Conservation (phyloP, 768 basidiomycete genomes). For the Chlorophyllum brunneum region DNA sequence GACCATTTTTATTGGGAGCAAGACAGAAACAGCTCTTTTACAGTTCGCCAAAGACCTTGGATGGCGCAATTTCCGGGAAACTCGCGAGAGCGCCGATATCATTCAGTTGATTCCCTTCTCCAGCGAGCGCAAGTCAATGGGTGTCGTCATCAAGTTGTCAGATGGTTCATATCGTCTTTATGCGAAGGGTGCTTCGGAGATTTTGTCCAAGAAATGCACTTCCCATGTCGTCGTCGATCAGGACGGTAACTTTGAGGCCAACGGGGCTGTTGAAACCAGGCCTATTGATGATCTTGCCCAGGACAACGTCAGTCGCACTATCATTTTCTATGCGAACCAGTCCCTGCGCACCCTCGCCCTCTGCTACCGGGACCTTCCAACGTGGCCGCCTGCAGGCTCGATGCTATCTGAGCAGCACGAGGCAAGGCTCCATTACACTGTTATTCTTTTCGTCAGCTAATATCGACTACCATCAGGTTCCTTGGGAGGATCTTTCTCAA, state of each 20-base stretch:
- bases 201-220: constrained; percentile 74
- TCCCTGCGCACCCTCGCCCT: constrained; percentile 91
- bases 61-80: constrained; percentile 70
- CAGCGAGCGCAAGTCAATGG: constrained; percentile 93
- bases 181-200: constrained; percentile 93
- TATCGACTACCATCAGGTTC: constrained; percentile 38
- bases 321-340: constrained; percentile 98
- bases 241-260: constrained; percentile 21
- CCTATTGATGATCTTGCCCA: constrained; percentile 62
- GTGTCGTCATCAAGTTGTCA: constrained; percentile 68
- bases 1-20: constrained; percentile 77
- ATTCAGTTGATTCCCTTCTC: constrained; percentile 93
- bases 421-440: constrained; percentile 28
- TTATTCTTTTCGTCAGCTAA: constrained; percentile 12
- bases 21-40: constrained; percentile 92
- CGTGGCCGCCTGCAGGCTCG: constrained; percentile 73
- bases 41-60: constrained; percentile 77
- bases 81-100: constrained; percentile 56
- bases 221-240: constrained; percentile 66
- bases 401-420: constrained; percentile 44
- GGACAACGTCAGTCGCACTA: constrained; percentile 87
- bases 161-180: constrained; percentile 62
- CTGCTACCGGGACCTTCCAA: constrained; percentile 84
- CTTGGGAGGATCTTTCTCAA: constrained; percentile 62
- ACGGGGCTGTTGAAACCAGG: constrained; percentile 45